Evolutionary conservation across 305 asterid genomes (phyloP).

Genomic region (Solanum hybrid): DNA sequence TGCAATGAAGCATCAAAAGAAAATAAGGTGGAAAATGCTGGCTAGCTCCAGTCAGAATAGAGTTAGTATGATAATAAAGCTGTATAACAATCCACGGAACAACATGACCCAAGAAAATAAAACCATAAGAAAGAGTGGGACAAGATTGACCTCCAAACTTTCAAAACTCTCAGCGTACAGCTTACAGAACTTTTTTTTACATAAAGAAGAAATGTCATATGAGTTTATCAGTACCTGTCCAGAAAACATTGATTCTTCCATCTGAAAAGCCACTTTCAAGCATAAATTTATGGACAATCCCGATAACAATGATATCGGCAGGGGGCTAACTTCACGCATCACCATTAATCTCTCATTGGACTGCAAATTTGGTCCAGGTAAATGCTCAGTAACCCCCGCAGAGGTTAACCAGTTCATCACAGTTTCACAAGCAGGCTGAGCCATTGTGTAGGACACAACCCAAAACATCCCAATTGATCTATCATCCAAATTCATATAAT

Average conservation of each 20-base stretch:
- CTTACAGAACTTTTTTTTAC: not conserved
- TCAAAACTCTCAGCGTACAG: not conserved
- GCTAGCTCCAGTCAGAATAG: not conserved
- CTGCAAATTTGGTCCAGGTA: conserved; percentile 74
- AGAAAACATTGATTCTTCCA: conserved; percentile 91
- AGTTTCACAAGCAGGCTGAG: conserved; percentile 92
- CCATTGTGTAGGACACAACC: conserved; percentile 99
- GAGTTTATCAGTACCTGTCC: conserved; percentile 64
- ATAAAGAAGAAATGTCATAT: not conserved
- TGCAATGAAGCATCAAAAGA: not conserved
- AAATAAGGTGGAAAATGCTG: not conserved
- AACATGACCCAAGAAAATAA: not conserved
- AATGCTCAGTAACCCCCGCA: conserved; percentile 74
- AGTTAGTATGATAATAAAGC: not conserved
- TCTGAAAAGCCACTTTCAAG: conserved; percentile 68
- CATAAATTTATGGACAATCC: conserved; percentile 86
- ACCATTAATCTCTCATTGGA: conserved; percentile 74
- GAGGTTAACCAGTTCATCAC: conserved; percentile 88
- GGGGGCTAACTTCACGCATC: conserved; percentile 94
- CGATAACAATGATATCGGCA: conserved; percentile 77
- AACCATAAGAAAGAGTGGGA: not conserved
- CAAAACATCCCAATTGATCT: conserved; percentile 98
- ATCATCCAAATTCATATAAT: conserved; percentile 97
- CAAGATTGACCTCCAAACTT: not conserved
- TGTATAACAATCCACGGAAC: not conserved